Evolutionary conservation across 352 stramenopile genomes (phyloP).

Genomic region (Phytophthora pistaciae): DNA sequence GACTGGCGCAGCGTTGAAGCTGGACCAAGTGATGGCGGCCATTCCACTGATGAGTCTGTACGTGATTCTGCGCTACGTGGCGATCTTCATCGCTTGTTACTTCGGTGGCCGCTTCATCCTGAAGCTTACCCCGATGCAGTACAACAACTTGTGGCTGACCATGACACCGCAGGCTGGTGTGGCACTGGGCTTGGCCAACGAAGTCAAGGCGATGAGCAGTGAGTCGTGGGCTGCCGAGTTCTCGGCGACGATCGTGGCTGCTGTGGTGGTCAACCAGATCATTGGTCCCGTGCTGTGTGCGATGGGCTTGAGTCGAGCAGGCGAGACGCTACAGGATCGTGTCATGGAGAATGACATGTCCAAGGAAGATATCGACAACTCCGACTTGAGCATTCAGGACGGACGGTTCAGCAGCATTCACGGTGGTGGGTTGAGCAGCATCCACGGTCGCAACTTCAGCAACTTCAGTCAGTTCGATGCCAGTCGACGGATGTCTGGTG

Average conservation of each 20-base stretch:
- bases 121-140: slow-evolving; percentile 61
- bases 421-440: slow-evolving; percentile 4
- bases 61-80: slow-evolving; percentile 62
- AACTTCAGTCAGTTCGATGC: slow-evolving; percentile 6
- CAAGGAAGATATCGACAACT: slow-evolving; percentile 14
- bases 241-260: slow-evolving; percentile 67
- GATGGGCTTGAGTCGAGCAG: slow-evolving; percentile 56
- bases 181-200: slow-evolving; percentile 65
- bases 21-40: slow-evolving; percentile 64
- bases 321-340: slow-evolving; percentile 53
- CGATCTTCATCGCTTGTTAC: slow-evolving; percentile 75
- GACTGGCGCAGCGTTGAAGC: slow-evolving; percentile 69
- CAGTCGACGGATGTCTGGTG: slow-evolving; percentile 10
- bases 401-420: slow-evolving; percentile 9
- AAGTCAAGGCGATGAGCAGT: slow-evolving; percentile 62
- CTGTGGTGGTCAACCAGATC: slow-evolving; percentile 78
- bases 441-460: slow-evolving; percentile 13
- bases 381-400: slow-evolving; percentile 13
- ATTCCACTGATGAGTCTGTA: slow-evolving; percentile 76
- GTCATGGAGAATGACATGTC: not conserved
- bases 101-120: slow-evolving; percentile 62
- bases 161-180: slow-evolving; percentile 76
- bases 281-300: slow-evolving; percentile 68
- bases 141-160: slow-evolving; percentile 80
- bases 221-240: slow-evolving; percentile 71